Evolutionary conservation across 2,329 filamentous ascomycete species (phyloP).

Genomic region (Ophiostoma triangulosporum): DNA sequence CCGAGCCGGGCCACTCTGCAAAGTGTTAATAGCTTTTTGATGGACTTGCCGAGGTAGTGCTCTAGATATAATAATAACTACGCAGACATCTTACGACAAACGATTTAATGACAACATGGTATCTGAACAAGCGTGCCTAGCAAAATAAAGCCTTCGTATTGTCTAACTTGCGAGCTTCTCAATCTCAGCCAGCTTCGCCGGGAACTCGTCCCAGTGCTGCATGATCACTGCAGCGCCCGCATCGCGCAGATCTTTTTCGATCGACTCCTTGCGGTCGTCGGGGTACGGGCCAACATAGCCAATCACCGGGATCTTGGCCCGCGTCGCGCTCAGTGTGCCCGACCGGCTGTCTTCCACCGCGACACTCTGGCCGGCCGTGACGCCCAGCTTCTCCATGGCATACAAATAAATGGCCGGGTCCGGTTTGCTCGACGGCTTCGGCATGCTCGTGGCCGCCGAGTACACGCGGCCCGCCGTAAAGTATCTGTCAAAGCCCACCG

Average conservation of each 20-base stretch:
- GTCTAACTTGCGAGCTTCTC: slow-evolving; percentile 21
- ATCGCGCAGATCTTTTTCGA: slow-evolving; percentile 46
- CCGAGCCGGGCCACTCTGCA: slow-evolving; percentile 77
- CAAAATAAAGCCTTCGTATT: background rate
- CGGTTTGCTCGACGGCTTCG: slow-evolving; percentile 75
- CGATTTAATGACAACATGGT: too few relatives aligned
- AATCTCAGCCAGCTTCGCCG: slow-evolving; percentile 31
- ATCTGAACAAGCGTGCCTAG: too few relatives aligned
- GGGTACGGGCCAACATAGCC: slow-evolving; percentile 75
- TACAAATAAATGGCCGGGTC: slow-evolving; percentile 79
- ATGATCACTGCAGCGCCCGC: slow-evolving; percentile 52
- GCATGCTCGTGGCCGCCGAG: slow-evolving; percentile 67
- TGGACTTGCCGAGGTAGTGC: slow-evolving; percentile 34
- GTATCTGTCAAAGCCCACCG: slow-evolving; percentile 67
- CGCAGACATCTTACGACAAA: too few relatives aligned
- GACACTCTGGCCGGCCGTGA: slow-evolving; percentile 56
- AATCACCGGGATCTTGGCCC: slow-evolving; percentile 67
- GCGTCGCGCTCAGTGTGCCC: slow-evolving; percentile 58
- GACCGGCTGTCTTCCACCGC: slow-evolving; percentile 84
- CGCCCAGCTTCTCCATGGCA: slow-evolving; percentile 60
- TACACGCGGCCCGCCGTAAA: slow-evolving; percentile 63
- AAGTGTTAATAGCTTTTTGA: slow-evolving; percentile 81
- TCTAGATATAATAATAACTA: background rate
- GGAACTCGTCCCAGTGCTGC: slow-evolving; percentile 45
- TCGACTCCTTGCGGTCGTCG: slow-evolving; percentile 46